Conservation (phyloP, 257 asterid genomes). For the Hygrophila difformis region DNA sequence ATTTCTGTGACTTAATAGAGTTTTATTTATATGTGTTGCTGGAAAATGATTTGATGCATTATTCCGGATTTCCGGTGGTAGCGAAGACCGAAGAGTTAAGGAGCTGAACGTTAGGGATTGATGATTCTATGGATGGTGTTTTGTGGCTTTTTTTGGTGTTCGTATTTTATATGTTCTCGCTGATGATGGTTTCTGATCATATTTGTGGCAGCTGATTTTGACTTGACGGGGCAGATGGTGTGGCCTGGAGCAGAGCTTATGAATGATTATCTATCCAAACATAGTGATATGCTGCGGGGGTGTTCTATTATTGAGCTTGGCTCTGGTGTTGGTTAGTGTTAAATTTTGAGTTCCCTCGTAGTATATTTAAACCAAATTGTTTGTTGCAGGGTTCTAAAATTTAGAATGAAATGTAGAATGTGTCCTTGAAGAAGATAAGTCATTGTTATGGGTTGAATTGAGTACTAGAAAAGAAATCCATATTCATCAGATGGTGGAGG, state of each 20-base stretch:
- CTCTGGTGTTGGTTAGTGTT: conserved; percentile 86
- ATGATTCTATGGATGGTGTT: not conserved
- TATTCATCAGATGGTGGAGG: no score
- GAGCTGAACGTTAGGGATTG: not conserved
- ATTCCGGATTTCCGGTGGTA: not conserved
- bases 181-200: conserved; percentile 24
- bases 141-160: conserved; percentile 22
- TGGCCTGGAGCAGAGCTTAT: conserved; percentile 94
- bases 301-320: conserved; percentile 82
- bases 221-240: conserved; percentile 90
- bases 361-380: not conserved
- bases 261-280: conserved; percentile 66
- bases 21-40: not conserved
- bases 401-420: no score
- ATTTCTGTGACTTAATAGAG: no score
- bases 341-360: not conserved
- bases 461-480: no score
- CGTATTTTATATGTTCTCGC: no score
- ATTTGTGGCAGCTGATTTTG: conserved; percentile 76
- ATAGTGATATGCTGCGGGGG: conserved; percentile 52
- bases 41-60: not conserved
- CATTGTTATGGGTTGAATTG: no score
- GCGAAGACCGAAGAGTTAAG: not conserved
- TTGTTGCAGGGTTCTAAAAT: no score
- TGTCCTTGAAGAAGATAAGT: no score